These are phyloP conservation scores for Beauveria pseudobassiana DNA, from an alignment of 2,329 filamentous ascomycete species.

Conservation along the genomic window DNA sequence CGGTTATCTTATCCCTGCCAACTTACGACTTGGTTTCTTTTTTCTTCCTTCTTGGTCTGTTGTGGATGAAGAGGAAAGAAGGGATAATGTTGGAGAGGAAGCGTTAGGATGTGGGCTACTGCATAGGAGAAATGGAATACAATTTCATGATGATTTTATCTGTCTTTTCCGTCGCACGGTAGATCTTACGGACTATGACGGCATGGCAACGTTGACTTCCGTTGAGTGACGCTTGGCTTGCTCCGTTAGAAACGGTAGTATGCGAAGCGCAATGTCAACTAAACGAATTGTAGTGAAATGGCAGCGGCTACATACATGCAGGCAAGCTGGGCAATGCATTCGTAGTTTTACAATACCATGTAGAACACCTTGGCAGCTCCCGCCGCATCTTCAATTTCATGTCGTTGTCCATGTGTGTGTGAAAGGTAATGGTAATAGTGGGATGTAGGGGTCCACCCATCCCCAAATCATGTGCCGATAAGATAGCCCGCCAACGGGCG, in stretches of 20 bases:
- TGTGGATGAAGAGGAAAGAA: not conserved
- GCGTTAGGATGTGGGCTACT: not conserved
- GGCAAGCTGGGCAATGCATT: too few relatives aligned
- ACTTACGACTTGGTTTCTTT: conserved; percentile 1
- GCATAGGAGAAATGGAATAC: conserved; percentile 10
- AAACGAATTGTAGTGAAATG: too few relatives aligned
- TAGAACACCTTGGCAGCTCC: not conserved
- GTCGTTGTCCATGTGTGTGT: not conserved
- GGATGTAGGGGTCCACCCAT: not conserved
- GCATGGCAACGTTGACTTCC: not conserved
- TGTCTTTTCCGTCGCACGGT: not conserved
- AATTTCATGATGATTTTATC: conserved; percentile 1
- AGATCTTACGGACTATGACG: not conserved
- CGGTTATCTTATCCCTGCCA: conserved; percentile 6
- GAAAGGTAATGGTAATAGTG: not conserved
- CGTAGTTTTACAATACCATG: not conserved
- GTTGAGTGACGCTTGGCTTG: not conserved
- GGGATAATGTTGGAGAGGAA: not conserved
- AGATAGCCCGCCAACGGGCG: not conserved
- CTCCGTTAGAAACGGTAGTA: not conserved
- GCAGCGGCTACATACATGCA: too few relatives aligned
- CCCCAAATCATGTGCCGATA: conserved; percentile 12
- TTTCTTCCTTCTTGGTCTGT: not conserved
- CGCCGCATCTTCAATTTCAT: not conserved
- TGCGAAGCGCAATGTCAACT: not conserved